Evolutionary conservation across 352 stramenopile species (phyloP), one percentile per base, ranked within the genome.

Genomic region (Phytopythium kandeliae): DNA sequence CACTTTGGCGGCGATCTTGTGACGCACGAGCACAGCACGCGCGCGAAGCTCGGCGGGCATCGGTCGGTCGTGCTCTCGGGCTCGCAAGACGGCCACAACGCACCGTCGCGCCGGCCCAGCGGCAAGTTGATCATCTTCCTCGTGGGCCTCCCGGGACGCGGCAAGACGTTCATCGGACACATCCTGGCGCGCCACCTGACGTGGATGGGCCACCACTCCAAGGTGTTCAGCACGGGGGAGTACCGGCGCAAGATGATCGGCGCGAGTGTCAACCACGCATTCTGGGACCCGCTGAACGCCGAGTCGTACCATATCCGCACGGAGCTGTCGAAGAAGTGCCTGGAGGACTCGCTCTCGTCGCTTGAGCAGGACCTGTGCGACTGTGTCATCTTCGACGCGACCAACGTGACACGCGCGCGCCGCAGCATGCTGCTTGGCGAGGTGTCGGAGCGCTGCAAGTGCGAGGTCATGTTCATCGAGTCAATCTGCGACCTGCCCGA

Each of bases 81-180:
- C 0, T 69, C 59, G 10, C 48, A 54, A 12, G 55, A 60, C 53
- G 60, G 55, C 10, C 60, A 64, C 22, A 74, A 62, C 34, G 72
- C 51, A 5, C 56, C 63, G 17, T 60, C 71, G 51, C 69, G 79
- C 9, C 70, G 65, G 26, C 69, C 66, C 7, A 70, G 68, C 9
- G 78, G 77, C 11, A 93, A 91, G 54, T 74, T 93, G 9, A 86
- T 91, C 25, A 76, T 93, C 54, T 87, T 93, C 35, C 61, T 93
- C 1, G 82, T 93, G 1, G 82, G 82, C 0, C 63, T 93, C 3
- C 82, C 82, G 24, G 82, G 79, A 4, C 71, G 82, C 17, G 82
- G 82, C n/a, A 93, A 93, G 62, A 93, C 82, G 19, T 91, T 90
- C 51, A 89, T 93, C 41, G 82, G 78, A 1, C 78, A 93, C 61